Evolutionary conservation across 805 yeast species (phyloP).

Genomic region (Priceomyces medius): DNA sequence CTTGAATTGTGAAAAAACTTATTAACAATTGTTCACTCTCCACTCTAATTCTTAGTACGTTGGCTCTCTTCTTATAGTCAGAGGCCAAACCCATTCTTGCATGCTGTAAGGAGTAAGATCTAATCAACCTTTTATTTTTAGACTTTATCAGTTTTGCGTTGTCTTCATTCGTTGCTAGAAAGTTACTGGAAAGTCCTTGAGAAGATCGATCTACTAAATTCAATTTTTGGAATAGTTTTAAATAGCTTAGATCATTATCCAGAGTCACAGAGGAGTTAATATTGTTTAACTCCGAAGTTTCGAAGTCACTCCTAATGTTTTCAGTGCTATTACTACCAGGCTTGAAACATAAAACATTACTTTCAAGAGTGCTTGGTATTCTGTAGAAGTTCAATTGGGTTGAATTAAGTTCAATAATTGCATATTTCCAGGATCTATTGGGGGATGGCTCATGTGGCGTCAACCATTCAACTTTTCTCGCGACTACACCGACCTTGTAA

Average conservation of each 20-base stretch:
- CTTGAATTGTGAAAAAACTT: slow-evolving; percentile 59
- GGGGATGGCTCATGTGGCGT: slow-evolving; percentile 74
- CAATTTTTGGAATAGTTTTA: slow-evolving; percentile 22
- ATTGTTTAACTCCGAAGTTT: slow-evolving; percentile 8
- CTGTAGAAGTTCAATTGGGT: slow-evolving; percentile 77
- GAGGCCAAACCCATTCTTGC: slow-evolving; percentile 82
- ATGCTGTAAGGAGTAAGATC: slow-evolving; percentile 78
- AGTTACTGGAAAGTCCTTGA: background rate
- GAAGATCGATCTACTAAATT: slow-evolving; percentile 13
- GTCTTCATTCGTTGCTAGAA: background rate
- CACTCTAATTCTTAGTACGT: slow-evolving; percentile 70
- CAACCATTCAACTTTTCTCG: slow-evolving; percentile 71
- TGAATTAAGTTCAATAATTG: slow-evolving; percentile 74
- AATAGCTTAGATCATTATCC: slow-evolving; percentile 28
- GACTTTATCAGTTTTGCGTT: slow-evolving; percentile 3
- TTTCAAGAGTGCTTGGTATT: slow-evolving; percentile 33
- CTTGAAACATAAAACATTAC: slow-evolving; percentile 21
- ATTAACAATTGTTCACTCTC: slow-evolving; percentile 82
- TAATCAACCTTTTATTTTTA: slow-evolving; percentile 36
- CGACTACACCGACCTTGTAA: slow-evolving; percentile 53
- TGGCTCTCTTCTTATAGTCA: slow-evolving; percentile 72
- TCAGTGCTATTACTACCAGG: slow-evolving; percentile 9
- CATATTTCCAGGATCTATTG: slow-evolving; percentile 66
- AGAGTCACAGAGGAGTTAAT: slow-evolving; percentile 22
- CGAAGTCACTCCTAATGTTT: slow-evolving; percentile 10